A percentile compares a stretch with the other conserved stretches of the same genome.
phyloP scores from a whole-genome alignment of 2,329 filamentous ascomycete species.

The Cryphonectria radicalis region DNA sequence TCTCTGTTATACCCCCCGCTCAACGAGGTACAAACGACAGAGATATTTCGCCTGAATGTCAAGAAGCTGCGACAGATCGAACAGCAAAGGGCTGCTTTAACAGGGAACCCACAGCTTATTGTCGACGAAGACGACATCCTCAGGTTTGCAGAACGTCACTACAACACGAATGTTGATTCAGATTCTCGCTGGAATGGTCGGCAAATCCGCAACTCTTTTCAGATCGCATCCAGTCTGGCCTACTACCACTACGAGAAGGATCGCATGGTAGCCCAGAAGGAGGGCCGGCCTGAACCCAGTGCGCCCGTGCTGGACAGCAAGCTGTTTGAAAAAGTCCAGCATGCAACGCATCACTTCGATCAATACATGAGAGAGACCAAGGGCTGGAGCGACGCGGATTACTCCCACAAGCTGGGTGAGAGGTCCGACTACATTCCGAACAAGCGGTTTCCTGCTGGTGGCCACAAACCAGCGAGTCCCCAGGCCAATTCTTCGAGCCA shows the following conservation, averaged over 20 bases:
- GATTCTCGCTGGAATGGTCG: slow-evolving; percentile 40
- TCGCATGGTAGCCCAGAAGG: slow-evolving; percentile 34
- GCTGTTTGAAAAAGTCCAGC: slow-evolving; percentile 48
- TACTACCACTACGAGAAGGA: slow-evolving; percentile 3
- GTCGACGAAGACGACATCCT: slow-evolving; percentile 20
- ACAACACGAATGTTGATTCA: slow-evolving; percentile 2
- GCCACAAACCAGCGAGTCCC: not conserved
- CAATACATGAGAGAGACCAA: slow-evolving; percentile 45
- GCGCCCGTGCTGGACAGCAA: slow-evolving; percentile 43
- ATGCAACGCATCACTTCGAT: slow-evolving; percentile 49
- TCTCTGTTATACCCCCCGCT: slow-evolving; percentile 38
- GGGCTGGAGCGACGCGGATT: not conserved
- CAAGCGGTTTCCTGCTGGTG: not conserved
- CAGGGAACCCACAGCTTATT: slow-evolving; percentile 29
- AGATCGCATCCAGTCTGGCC: slow-evolving; percentile 35
- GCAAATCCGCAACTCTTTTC: slow-evolving; percentile 43
- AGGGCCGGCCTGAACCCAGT: slow-evolving; percentile 41
- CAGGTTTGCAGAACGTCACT: slow-evolving; percentile 19
- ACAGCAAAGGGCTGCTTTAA: slow-evolving; percentile 7
- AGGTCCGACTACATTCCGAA: not conserved
- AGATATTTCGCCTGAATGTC: slow-evolving; percentile 24
- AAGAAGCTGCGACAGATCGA: slow-evolving; percentile 19
- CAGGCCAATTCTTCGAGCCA: not conserved
- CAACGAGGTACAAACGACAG: slow-evolving; percentile 26
- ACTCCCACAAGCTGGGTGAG: not conserved